phyloP scores from a whole-genome alignment of 306 rosid genomes.

The Phaseolus lunatus region DNA sequence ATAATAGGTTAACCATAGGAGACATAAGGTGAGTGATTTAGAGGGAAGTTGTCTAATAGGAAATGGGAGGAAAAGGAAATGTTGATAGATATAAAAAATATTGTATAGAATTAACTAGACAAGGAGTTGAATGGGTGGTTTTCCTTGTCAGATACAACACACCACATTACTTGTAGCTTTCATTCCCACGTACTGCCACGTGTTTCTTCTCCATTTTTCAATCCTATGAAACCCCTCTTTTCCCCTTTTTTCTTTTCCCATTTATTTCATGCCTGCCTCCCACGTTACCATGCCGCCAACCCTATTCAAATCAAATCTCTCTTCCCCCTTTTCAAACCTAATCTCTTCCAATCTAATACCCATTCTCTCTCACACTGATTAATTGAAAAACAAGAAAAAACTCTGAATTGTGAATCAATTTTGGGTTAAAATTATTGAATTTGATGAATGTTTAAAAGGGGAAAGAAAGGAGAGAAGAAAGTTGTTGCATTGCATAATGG shows the following conservation, averaged over 20 bases:
- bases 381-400: too few relatives aligned
- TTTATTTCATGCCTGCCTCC: constrained; percentile 5
- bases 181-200: constrained; percentile 52
- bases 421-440: background rate
- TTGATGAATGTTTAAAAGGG: constrained; percentile 20
- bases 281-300: constrained; percentile 49
- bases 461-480: background rate
- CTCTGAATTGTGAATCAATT: too few relatives aligned
- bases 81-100: background rate
- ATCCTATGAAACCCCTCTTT: constrained; percentile 1
- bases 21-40: too few relatives aligned
- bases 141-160: constrained; percentile 52
- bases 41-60: too few relatives aligned
- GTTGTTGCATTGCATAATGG: constrained; percentile 24
- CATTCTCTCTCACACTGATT: too few relatives aligned
- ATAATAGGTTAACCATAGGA: too few relatives aligned
- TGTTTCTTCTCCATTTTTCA: constrained; percentile 24
- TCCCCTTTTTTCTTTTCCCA: constrained; percentile 28
- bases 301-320: constrained; percentile 9
- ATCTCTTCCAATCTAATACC: too few relatives aligned
- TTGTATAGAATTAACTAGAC: constrained; percentile 3
- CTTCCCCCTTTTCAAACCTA: background rate
- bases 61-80: too few relatives aligned
- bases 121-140: constrained; percentile 4
- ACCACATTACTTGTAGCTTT: constrained; percentile 48